Percentiles rank a stretch among this genome's conserved stretches.
phyloP scores from a whole-genome alignment of 768 basidiomycete species.

The Coprinopsis sp. region DNA sequence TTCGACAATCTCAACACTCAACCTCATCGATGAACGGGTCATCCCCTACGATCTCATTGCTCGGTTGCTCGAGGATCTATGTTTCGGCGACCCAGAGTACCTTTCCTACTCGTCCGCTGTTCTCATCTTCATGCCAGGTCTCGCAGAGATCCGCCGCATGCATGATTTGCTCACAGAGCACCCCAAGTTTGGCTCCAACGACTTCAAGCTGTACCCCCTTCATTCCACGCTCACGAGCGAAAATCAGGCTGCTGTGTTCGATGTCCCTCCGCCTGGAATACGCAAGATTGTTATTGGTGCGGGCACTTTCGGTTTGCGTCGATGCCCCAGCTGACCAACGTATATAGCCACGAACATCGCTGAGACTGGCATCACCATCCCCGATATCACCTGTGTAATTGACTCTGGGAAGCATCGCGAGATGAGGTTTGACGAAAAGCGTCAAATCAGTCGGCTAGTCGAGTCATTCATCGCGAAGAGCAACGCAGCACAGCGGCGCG shows the following conservation, averaged over 20 bases:
- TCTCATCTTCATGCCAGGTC: constrained; percentile 90
- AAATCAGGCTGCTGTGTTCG: constrained; percentile 86
- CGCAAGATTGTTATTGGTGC: constrained; percentile 93
- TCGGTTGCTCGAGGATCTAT: constrained; percentile 75
- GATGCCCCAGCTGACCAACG: constrained; percentile 1
- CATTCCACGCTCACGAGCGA: constrained; percentile 94
- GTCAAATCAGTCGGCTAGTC: constrained; percentile 86
- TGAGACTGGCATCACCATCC: constrained; percentile 97
- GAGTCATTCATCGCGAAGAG: constrained; percentile 91
- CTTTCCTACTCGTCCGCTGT: constrained; percentile 68
- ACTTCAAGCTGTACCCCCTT: constrained; percentile 77
- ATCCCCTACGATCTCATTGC: constrained; percentile 92
- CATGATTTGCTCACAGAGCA: constrained; percentile 81
- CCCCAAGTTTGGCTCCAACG: constrained; percentile 55
- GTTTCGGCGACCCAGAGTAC: constrained; percentile 58
- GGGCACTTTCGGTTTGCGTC: constrained; percentile 15
- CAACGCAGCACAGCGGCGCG: constrained; percentile 85
- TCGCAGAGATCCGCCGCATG: constrained; percentile 88
- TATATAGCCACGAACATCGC: constrained; percentile 81
- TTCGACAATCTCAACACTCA: constrained; percentile 70
- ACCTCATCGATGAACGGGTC: constrained; percentile 79
- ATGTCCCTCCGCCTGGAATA: constrained; percentile 71
- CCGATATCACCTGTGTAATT: constrained; percentile 95
- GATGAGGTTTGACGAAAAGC: constrained; percentile 98
- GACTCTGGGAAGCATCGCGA: constrained; percentile 92